Percentiles rank a stretch among this genome's conserved stretches.
Evolutionary conservation across 352 stramenopile species (phyloP).

Genomic region (Phytophthora europaea): DNA sequence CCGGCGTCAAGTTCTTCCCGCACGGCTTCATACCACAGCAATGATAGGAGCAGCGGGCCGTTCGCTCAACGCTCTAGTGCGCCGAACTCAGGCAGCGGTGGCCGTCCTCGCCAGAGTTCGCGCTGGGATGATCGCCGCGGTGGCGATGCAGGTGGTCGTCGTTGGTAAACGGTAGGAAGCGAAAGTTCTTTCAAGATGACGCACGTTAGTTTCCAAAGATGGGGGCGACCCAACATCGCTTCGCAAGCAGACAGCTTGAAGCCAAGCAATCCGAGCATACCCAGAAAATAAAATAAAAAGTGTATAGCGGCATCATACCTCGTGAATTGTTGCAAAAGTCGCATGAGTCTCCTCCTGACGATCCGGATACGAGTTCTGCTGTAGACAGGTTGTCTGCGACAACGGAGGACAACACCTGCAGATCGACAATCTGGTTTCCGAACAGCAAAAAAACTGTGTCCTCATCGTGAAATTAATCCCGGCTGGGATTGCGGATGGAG

Average conservation of each 20-base stretch:
- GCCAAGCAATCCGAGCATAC: slow-evolving; percentile 15
- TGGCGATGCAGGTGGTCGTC: slow-evolving; percentile 33
- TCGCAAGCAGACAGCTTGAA: slow-evolving; percentile 19
- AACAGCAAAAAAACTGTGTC: slow-evolving; percentile 27
- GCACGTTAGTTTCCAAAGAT: not conserved
- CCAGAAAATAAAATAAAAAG: slow-evolving; percentile 46
- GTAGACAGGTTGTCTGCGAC: not conserved
- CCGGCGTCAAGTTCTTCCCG: slow-evolving; percentile 53
- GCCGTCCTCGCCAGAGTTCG: slow-evolving; percentile 68
- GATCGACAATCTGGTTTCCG: slow-evolving; percentile 17
- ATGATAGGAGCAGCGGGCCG: slow-evolving; percentile 56
- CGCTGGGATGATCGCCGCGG: slow-evolving; percentile 79
- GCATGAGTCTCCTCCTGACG: not conserved
- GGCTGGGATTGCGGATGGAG: slow-evolving; percentile 11
- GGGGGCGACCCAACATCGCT: slow-evolving; percentile 22
- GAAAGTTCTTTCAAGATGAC: slow-evolving; percentile 5
- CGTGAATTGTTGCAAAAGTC: not conserved
- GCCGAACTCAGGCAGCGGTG: slow-evolving; percentile 48
- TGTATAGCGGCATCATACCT: slow-evolving; percentile 18
- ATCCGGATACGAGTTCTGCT: too few species aligned
- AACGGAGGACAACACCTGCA: not conserved
- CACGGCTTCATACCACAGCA: slow-evolving; percentile 55
- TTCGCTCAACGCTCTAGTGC: slow-evolving; percentile 70
- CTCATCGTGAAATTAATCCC: slow-evolving; percentile 27
- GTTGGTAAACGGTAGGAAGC: slow-evolving; percentile 33